phyloP scores from a whole-genome alignment of 192 early-diverging fungal genomes.

The Ramicandelaber brevisporus region DNA sequence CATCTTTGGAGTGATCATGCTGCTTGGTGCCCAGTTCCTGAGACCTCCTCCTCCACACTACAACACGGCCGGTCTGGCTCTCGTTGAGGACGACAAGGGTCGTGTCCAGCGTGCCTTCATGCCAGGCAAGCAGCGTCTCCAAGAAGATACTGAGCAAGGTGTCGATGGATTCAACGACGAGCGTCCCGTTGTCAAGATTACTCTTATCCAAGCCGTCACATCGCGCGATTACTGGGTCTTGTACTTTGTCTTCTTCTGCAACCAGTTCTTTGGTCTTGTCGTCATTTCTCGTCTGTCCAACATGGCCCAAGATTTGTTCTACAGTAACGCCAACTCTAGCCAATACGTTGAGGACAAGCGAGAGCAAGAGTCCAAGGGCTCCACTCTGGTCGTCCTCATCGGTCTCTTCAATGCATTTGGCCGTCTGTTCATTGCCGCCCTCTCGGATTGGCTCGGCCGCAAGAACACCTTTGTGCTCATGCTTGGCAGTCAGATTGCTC shows the following conservation, averaged over 20 bases:
- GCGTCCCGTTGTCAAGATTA: conserved; percentile 14
- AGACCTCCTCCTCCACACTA: conserved; percentile 27
- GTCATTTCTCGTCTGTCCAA: conserved; percentile 27
- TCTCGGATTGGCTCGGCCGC: conserved; percentile 29
- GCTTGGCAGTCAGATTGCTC: conserved; percentile 21
- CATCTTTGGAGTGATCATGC: conserved; percentile 37
- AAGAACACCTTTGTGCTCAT: conserved; percentile 33
- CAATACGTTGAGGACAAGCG: conserved; percentile 14
- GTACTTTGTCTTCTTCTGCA: conserved; percentile 28
- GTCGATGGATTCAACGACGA: conserved; percentile 1
- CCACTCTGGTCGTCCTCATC: conserved; percentile 26
- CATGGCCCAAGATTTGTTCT: conserved; percentile 24
- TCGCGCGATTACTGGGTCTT: conserved; percentile 34
- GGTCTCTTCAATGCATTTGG: conserved; percentile 33
- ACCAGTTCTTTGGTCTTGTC: conserved; percentile 30
- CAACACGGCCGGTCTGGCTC: conserved; percentile 23
- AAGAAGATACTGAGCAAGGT: conserved; percentile 12
- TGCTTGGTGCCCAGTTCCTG: conserved; percentile 27
- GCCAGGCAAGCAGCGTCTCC: conserved; percentile 5
- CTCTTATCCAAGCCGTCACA: conserved; percentile 20
- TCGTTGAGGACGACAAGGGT: conserved; percentile 17
- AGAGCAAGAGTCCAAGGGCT: no score
- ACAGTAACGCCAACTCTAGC: conserved; percentile 9
- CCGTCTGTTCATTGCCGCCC: conserved; percentile 18
- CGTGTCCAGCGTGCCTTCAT: conserved; percentile 12